A percentile compares a stretch with the other conserved stretches of the same genome.
phyloP scores from a whole-genome alignment of 1,139 yeast genomes.

The Lodderomyces metapsilosis region DNA sequence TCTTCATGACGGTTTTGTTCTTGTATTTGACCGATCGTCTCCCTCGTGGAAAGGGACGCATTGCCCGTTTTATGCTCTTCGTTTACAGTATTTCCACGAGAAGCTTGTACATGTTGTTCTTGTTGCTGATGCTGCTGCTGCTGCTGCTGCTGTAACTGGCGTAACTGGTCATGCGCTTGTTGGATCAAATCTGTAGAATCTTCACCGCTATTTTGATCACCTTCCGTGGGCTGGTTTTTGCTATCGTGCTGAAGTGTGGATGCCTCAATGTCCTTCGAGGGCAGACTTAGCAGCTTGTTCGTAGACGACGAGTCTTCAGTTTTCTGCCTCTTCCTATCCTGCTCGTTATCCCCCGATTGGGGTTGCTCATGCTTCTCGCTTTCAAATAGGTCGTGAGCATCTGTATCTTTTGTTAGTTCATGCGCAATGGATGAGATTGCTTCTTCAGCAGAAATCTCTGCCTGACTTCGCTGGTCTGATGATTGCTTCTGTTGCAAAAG shows the following conservation, averaged over 20 bases:
- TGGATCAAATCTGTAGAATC: slow-evolving; percentile 1
- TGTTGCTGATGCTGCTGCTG: slow-evolving; percentile 25
- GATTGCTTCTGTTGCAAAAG: slow-evolving; percentile 2
- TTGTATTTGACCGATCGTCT: slow-evolving; percentile 1
- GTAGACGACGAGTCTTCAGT: neutral
- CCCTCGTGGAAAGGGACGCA: neutral
- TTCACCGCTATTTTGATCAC: neutral
- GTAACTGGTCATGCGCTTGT: slow-evolving; percentile 5
- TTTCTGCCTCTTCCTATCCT: neutral
- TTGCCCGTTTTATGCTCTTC: slow-evolving; percentile 3
- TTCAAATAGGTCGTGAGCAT: neutral
- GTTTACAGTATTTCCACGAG: neutral
- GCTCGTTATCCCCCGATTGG: neutral
- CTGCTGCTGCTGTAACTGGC: slow-evolving; percentile 23
- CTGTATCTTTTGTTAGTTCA: slow-evolving; percentile 3
- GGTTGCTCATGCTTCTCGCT: neutral
- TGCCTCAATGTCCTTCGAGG: neutral
- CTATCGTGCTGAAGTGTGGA: neutral
- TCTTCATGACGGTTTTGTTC: slow-evolving; percentile 1
- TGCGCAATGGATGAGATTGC: slow-evolving; percentile 5
- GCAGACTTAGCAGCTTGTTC: neutral
- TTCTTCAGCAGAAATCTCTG: slow-evolving; percentile 3
- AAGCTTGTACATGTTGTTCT: neutral
- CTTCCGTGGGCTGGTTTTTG: neutral
- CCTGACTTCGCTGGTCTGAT: neutral